phyloP scores from a whole-genome alignment of 495 filamentous ascomycete species.

The Penicillium mononematosum region DNA sequence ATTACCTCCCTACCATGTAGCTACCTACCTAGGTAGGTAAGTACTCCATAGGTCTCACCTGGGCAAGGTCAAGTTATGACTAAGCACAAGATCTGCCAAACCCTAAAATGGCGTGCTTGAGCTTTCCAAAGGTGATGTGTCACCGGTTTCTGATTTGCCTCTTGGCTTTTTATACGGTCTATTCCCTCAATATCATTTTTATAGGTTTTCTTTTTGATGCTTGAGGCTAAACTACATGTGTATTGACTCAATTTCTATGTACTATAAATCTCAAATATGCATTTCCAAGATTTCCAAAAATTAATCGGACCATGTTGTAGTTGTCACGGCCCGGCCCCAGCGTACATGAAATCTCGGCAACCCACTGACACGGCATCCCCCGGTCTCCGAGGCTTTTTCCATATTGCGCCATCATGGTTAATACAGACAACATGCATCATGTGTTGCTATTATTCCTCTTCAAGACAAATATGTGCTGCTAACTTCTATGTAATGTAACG shows the following conservation, averaged over 20 bases:
- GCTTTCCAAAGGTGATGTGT: not conserved
- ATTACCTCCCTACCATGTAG: too few relatives aligned
- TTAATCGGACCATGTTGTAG: not conserved
- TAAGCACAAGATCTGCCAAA: too few relatives aligned
- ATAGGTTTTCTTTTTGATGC: not conserved
- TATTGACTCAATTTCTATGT: not conserved
- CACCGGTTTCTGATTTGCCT: not conserved
- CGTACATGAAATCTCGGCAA: not conserved
- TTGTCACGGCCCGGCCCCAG: not conserved
- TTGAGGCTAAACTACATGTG: not conserved
- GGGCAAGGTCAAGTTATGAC: too few relatives aligned
- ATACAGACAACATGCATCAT: not conserved
- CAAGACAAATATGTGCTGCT: not conserved
- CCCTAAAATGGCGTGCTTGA: conserved; percentile 7
- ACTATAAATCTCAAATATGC: not conserved
- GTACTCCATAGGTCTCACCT: too few relatives aligned
- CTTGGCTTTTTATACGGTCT: not conserved
- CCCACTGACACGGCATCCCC: not conserved
- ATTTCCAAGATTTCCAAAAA: not conserved
- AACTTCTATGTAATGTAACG: not conserved
- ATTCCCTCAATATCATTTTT: not conserved
- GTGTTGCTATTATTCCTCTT: not conserved
- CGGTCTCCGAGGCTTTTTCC: not conserved
- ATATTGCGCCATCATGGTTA: not conserved
- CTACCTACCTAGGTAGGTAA: too few relatives aligned